Percentiles rank a stretch among this genome's conserved stretches.
phyloP scores from a whole-genome alignment of 176 grass and related monocot genomes.

The Oryza brachyantha region DNA sequence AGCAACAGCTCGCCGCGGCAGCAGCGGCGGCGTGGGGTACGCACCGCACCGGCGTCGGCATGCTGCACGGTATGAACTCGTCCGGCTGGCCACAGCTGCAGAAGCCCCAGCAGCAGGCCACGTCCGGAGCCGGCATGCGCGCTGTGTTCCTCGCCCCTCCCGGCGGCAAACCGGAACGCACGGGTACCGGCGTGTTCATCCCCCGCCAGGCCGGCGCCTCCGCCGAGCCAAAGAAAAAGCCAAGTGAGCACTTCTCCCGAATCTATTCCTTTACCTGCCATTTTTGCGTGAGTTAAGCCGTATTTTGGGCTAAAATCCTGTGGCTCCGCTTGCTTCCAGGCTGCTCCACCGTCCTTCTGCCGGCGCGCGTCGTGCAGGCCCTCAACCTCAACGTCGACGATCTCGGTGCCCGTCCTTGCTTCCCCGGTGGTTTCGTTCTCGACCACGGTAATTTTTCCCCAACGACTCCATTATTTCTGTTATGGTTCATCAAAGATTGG shows the following conservation, averaged over 20 bases:
- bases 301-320: not conserved
- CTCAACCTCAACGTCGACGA: constrained; percentile 89
- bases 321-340: constrained; percentile 23
- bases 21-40: constrained; percentile 18
- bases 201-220: constrained; percentile 53
- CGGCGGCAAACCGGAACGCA: constrained; percentile 56
- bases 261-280: not conserved
- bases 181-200: constrained; percentile 89
- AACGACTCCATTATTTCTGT: not conserved
- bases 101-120: constrained; percentile 27
- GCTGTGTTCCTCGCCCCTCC: constrained; percentile 62
- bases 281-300: too few relatives aligned
- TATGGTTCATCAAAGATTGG: not conserved
- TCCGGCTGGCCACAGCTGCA: constrained; percentile 58
- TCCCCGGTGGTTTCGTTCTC: constrained; percentile 55
- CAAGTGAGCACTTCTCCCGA: constrained; percentile 25
- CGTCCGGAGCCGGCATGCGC: constrained; percentile 46
- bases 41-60: not conserved
- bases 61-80: constrained; percentile 24
- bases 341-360: constrained; percentile 76
- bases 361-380: constrained; percentile 80
- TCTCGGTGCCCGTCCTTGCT: constrained; percentile 52
- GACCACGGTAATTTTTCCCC: constrained; percentile 33
- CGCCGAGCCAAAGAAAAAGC: constrained; percentile 58
- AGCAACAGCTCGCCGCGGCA: constrained; percentile 41